Conservation (phyloP, 108 stramenopile genomes). For the Nitzschia palea region DNA sequence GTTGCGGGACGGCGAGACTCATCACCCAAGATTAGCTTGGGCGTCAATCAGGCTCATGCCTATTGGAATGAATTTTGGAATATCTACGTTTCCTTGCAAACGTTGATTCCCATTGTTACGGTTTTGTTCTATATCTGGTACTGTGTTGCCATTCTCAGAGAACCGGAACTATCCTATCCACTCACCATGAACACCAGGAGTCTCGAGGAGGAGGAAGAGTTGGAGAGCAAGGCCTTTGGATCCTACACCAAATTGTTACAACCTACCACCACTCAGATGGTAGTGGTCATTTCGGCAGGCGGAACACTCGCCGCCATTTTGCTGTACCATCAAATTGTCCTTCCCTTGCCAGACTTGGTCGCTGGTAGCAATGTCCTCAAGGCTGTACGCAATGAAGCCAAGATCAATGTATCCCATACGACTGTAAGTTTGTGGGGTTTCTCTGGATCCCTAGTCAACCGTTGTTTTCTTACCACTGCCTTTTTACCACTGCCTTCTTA, state of each 20-base stretch:
- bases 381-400: slow-evolving; percentile 53
- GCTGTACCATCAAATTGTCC: slow-evolving; percentile 56
- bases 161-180: background rate
- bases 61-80: slow-evolving; percentile 8
- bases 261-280: slow-evolving; percentile 26
- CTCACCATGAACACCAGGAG: slow-evolving; percentile 1
- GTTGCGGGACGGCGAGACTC: background rate
- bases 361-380: slow-evolving; percentile 69
- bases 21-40: background rate
- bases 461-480: too few species aligned
- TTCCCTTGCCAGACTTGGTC: slow-evolving; percentile 74
- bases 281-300: slow-evolving; percentile 18
- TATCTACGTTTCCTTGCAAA: slow-evolving; percentile 18
- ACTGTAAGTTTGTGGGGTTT: background rate
- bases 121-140: slow-evolving; percentile 14
- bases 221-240: slow-evolving; percentile 8
- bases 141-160: background rate
- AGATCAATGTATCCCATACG: background rate
- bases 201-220: background rate
- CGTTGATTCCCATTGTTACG: slow-evolving; percentile 5
- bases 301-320: slow-evolving; percentile 18
- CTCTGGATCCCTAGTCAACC: background rate
- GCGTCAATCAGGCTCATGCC: background rate
- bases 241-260: slow-evolving; percentile 7
- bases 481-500: background rate